phyloP scores from a whole-genome alignment of 1,284 basidiomycete genomes.

The Irpex lacteus region DNA sequence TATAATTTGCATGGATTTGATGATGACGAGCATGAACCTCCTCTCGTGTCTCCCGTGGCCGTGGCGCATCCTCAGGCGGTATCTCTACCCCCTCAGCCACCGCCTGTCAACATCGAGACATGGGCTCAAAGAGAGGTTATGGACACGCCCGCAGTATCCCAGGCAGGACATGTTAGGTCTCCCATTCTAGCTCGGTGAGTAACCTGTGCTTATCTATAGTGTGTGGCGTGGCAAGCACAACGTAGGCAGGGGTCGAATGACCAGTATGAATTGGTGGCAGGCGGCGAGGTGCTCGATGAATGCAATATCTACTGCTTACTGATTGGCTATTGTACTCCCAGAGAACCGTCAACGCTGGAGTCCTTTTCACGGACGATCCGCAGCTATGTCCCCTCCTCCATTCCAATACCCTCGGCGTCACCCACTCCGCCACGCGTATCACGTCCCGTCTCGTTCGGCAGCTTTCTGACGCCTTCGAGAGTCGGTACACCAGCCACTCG shows the following conservation, averaged over 20 bases:
- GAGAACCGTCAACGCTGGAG: conserved; percentile 48
- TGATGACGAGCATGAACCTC: not conserved
- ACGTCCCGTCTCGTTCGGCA: conserved; percentile 46
- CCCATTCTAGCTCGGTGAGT: conserved; percentile 29
- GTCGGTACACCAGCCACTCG: conserved; percentile 12
- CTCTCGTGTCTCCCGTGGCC: not conserved
- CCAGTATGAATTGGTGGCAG: not conserved
- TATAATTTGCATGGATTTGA: not conserved
- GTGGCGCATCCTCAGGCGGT: conserved; percentile 1
- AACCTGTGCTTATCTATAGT: not conserved
- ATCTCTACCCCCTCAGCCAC: conserved; percentile 2
- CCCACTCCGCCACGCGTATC: conserved; percentile 51
- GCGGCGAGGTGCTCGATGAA: not conserved
- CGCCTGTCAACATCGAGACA: not conserved
- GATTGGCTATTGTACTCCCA: conserved; percentile 18
- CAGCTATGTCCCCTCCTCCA: conserved; percentile 50
- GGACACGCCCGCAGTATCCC: not conserved
- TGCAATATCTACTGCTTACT: not conserved
- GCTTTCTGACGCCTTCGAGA: conserved; percentile 30
- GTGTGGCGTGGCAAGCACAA: not conserved
- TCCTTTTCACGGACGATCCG: conserved; percentile 49
- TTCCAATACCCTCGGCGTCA: conserved; percentile 43
- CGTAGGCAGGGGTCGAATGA: not conserved
- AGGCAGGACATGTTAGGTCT: conserved; percentile 25
- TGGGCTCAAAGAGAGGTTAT: not conserved